phyloP scores from a whole-genome alignment of 2,329 filamentous ascomycete genomes.

The Fusarium protoensiforme region DNA sequence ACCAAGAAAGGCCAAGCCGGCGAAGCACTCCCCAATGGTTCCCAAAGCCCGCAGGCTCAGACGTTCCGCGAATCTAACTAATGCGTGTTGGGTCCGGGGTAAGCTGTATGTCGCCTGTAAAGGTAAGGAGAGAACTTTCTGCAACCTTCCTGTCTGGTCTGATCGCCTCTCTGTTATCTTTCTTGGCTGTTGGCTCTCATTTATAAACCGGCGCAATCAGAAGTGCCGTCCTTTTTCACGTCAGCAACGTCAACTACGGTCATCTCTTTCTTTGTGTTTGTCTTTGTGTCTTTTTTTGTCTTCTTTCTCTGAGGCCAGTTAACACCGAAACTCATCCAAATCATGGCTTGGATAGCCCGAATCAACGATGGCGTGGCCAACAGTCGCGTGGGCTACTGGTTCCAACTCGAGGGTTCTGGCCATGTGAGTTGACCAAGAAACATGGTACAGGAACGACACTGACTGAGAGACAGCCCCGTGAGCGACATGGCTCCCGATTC shows the following conservation, averaged over 20 bases:
- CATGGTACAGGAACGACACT: neutral
- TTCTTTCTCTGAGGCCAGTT: neutral
- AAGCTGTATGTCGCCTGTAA: neutral
- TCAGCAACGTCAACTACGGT: neutral
- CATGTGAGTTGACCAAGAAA: conserved; percentile 69
- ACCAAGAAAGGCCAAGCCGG: neutral
- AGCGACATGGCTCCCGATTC: conserved; percentile 81
- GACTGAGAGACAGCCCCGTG: conserved; percentile 59
- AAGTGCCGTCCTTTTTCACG: neutral
- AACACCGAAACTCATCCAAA: neutral
- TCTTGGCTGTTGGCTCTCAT: neutral
- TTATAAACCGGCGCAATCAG: neutral
- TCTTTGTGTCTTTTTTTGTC: neutral
- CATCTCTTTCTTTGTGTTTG: neutral
- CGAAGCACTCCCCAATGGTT: neutral
- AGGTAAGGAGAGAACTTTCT: neutral
- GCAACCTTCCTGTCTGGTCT: neutral
- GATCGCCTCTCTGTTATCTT: neutral
- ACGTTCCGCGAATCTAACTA: neutral
- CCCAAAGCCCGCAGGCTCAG: neutral
- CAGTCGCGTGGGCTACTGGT: conserved; percentile 76
- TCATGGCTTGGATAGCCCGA: conserved; percentile 61
- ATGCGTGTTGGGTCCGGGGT: neutral
- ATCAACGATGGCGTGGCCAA: conserved; percentile 69
- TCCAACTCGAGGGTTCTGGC: conserved; percentile 83